phyloP scores from a whole-genome alignment of 495 filamentous ascomycete genomes.

The Baudoinia panamericana region DNA sequence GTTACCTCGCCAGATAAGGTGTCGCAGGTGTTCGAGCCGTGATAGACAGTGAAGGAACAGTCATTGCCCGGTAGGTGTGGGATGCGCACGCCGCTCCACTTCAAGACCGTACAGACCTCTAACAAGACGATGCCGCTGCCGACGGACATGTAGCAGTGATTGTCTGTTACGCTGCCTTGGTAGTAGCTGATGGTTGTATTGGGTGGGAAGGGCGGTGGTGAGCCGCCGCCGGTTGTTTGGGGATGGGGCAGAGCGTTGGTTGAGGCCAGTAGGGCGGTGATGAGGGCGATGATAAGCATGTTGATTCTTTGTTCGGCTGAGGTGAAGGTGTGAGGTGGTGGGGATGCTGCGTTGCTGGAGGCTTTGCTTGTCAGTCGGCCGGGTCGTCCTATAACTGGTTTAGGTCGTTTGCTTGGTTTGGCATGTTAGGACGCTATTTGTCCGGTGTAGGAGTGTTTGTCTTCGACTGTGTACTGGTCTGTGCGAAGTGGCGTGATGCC shows the following conservation, averaged over 20 bases:
- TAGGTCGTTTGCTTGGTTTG: too few relatives aligned
- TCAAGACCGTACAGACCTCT: neutral
- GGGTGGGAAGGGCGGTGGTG: neutral
- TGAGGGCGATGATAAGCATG: constrained; percentile 2
- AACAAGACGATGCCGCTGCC: neutral
- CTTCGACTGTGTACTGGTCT: too few relatives aligned
- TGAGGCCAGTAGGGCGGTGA: neutral
- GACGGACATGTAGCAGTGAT: neutral
- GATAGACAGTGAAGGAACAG: constrained; percentile 3
- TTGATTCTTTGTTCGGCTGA: neutral
- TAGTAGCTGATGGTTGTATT: constrained; percentile 9
- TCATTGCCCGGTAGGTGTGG: neutral
- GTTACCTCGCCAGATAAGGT: neutral
- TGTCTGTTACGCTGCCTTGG: neutral
- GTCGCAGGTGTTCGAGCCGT: neutral
- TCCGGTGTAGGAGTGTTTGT: too few relatives aligned
- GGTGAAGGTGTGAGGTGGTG: too few relatives aligned
- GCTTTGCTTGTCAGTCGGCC: too few relatives aligned
- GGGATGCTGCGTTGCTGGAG: too few relatives aligned
- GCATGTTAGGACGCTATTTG: too few relatives aligned
- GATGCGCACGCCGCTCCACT: neutral
- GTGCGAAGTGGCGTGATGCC: too few relatives aligned
- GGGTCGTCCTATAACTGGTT: too few relatives aligned
- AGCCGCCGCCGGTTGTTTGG: neutral
- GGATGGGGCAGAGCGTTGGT: neutral